These are phyloP conservation scores for Paramecium caudatum DNA, from an alignment of 73 alveolate genomes.

Conservation along the genomic window DNA sequence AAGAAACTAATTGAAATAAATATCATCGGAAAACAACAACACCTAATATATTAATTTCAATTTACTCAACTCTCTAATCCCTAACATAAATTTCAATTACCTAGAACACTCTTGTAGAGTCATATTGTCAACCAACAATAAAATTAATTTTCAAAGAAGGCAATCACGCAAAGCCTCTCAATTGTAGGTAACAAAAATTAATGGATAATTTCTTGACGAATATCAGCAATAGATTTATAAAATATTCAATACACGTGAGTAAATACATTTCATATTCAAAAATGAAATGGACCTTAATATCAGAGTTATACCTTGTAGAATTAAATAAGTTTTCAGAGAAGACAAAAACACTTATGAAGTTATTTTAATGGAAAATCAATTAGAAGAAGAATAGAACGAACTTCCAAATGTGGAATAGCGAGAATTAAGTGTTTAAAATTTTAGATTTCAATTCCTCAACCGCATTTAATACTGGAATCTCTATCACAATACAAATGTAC, in stretches of 20 bases:
- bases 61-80: too few species aligned
- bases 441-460: constrained; percentile 38
- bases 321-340: constrained; percentile 5
- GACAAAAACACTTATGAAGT: constrained; percentile 63
- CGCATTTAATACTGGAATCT: neutral
- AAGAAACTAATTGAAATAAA: neutral
- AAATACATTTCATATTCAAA: constrained; percentile 59
- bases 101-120: too few species aligned
- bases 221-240: constrained; percentile 20
- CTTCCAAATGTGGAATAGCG: neutral
- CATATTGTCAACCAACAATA: neutral
- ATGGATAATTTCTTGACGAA: constrained; percentile 16
- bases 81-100: too few species aligned
- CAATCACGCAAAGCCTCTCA: neutral
- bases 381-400: constrained; percentile 40
- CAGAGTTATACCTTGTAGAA: neutral
- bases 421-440: neutral
- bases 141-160: neutral
- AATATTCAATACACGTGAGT: constrained; percentile 26
- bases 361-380: constrained; percentile 15
- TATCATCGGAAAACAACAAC: too few species aligned
- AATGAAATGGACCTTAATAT: constrained; percentile 62
- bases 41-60: too few species aligned
- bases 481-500: neutral
- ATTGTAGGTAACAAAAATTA: constrained; percentile 7